Evolutionary conservation across 768 basidiomycete species (phyloP).

Genomic region (Mycena latifolia): DNA sequence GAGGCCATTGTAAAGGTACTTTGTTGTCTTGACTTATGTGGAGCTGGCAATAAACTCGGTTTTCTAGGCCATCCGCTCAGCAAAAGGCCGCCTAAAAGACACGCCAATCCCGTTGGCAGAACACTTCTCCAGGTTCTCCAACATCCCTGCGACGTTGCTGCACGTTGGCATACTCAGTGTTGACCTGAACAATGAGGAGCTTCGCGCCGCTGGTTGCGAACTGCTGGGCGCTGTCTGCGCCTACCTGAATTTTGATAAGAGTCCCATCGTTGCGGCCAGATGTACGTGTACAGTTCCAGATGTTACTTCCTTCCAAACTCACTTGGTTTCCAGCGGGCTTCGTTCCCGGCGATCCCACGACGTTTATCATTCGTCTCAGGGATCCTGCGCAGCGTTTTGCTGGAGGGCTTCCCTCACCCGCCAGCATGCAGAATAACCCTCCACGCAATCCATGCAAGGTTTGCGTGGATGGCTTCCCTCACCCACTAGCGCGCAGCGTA

Average conservation of each 20-base stretch:
- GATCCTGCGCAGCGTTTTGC: no score
- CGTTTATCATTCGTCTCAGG: constrained; percentile 76
- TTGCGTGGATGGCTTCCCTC: no score
- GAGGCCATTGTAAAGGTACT: constrained; percentile 82
- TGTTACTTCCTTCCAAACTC: neutral
- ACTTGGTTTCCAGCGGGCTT: constrained; percentile 57
- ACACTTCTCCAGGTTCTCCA: constrained; percentile 82
- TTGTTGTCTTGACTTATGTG: neutral
- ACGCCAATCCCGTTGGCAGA: constrained; percentile 65
- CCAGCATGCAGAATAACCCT: no score
- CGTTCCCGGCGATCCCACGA: constrained; percentile 73
- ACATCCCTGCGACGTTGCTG: constrained; percentile 88
- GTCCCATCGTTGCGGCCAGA: constrained; percentile 76
- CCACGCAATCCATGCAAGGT: no score
- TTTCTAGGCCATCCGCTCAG: constrained; percentile 75
- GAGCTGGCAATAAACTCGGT: constrained; percentile 2
- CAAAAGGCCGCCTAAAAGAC: constrained; percentile 78
- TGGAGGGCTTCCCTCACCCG: no score
- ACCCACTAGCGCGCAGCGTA: no score
- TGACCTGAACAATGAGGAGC: constrained; percentile 77
- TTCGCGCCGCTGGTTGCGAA: constrained; percentile 85
- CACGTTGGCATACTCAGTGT: constrained; percentile 89
- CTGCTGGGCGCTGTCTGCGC: constrained; percentile 82
- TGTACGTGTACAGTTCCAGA: constrained; percentile 53
- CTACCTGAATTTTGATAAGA: constrained; percentile 83